phyloP scores from a whole-genome alignment of 2,329 filamentous ascomycete genomes.

The Ophiocordyceps camponoti-floridani region DNA sequence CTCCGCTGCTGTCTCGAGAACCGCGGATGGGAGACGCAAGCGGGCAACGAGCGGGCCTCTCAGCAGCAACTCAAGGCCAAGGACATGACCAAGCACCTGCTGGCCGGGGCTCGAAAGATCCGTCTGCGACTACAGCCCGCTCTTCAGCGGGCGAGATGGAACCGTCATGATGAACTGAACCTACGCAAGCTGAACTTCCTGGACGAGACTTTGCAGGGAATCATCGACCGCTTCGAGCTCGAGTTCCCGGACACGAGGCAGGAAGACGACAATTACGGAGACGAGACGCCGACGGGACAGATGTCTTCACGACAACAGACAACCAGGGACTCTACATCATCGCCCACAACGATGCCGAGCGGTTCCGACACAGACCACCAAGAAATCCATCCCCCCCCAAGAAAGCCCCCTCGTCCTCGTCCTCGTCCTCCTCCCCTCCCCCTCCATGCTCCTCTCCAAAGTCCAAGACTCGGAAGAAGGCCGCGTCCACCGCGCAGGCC shows the following conservation, averaged over 20 bases:
- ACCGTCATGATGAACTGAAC: constrained; percentile 52
- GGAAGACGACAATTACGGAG: constrained; percentile 7
- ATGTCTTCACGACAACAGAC: not conserved
- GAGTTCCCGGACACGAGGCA: constrained; percentile 79
- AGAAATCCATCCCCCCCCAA: constrained; percentile 9
- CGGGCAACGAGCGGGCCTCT: constrained; percentile 18
- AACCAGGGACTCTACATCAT: not conserved
- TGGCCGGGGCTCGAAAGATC: constrained; percentile 80
- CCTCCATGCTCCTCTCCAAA: constrained; percentile 25
- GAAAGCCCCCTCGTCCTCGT: constrained; percentile 27
- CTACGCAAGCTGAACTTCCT: constrained; percentile 77
- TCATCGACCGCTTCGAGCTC: constrained; percentile 90
- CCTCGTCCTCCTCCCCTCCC: no score
- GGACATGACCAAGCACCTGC: constrained; percentile 81
- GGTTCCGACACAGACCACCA: constrained; percentile 27
- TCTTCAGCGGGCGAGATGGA: constrained; percentile 53
- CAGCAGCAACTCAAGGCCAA: constrained; percentile 45
- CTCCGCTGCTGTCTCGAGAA: constrained; percentile 81
- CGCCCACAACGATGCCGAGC: constrained; percentile 22
- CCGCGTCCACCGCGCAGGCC: constrained; percentile 34
- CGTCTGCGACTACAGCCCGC: constrained; percentile 67
- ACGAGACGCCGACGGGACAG: constrained; percentile 2
- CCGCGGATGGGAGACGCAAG: constrained; percentile 39
- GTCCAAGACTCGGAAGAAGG: constrained; percentile 39
- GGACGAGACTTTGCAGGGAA: constrained; percentile 71